Evolutionary conservation across 2,329 filamentous ascomycete species (phyloP).

Genomic region (Neopestalotiopsis rosae): DNA sequence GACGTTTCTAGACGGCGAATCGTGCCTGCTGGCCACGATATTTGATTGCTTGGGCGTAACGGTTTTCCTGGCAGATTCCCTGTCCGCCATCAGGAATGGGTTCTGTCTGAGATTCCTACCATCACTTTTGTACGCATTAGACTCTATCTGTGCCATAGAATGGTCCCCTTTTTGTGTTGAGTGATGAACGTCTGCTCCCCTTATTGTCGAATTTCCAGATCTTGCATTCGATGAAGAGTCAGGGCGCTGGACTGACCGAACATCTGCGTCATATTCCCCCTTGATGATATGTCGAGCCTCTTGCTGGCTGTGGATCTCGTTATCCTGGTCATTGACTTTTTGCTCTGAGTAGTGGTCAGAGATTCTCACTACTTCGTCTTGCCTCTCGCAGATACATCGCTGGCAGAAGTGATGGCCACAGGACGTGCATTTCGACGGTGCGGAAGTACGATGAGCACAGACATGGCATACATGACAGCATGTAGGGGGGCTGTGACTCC

Average conservation of each 20-base stretch:
- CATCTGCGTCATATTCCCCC: not conserved
- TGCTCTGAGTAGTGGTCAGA: constrained; percentile 29
- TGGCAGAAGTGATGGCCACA: constrained; percentile 58
- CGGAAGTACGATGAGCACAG: constrained; percentile 48
- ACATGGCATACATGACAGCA: constrained; percentile 52
- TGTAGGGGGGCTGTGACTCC: constrained; percentile 34
- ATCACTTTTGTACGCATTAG: not conserved
- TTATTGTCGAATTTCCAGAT: not conserved
- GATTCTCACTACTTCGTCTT: constrained; percentile 26
- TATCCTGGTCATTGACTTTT: constrained; percentile 17
- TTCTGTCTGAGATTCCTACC: constrained; percentile 26
- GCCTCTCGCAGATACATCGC: constrained; percentile 48
- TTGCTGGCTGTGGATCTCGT: not conserved
- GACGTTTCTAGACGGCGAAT: not conserved
- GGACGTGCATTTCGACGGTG: constrained; percentile 46
- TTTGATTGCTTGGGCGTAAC: not conserved
- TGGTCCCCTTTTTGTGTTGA: not conserved
- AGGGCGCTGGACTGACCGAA: not conserved
- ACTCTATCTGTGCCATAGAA: not conserved
- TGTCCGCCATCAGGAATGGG: constrained; percentile 32
- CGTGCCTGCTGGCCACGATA: not conserved
- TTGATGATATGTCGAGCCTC: not conserved
- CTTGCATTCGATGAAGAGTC: not conserved
- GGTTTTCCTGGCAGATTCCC: constrained; percentile 18
- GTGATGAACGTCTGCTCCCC: not conserved